Evolutionary conservation across 2,329 filamentous ascomycete species (phyloP).

Genomic region (Xylaria hypoxylon): DNA sequence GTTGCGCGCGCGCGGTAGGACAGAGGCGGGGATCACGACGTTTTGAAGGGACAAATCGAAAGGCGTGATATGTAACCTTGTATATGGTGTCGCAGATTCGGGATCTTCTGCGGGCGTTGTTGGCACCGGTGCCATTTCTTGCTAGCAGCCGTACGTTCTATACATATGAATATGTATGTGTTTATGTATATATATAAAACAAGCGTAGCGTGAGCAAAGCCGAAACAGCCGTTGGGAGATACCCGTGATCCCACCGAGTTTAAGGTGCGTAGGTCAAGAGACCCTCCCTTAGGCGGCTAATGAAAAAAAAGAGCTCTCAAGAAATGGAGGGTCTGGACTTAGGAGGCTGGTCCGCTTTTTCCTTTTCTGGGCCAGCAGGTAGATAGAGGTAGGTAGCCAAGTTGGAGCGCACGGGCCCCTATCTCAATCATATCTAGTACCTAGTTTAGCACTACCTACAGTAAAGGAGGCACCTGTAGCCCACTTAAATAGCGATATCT

Average conservation of each 20-base stretch:
- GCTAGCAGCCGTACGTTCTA: slow-evolving; percentile 29
- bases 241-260: slow-evolving; percentile 7
- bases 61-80: slow-evolving; percentile 87
- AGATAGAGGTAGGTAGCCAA: background rate
- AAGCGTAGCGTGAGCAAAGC: background rate
- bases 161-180: background rate
- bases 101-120: slow-evolving; percentile 33
- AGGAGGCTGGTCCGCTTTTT: slow-evolving; percentile 11
- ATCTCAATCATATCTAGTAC: too few relatives aligned
- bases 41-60: slow-evolving; percentile 80
- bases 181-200: background rate
- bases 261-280: background rate
- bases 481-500: background rate
- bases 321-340: background rate
- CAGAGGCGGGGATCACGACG: slow-evolving; percentile 75
- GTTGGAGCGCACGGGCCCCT: slow-evolving; percentile 31
- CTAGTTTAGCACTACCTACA: background rate
- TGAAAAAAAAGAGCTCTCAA: slow-evolving; percentile 17
- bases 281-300: slow-evolving; percentile 8
- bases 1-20: slow-evolving; percentile 76
- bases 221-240: slow-evolving; percentile 6
- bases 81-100: slow-evolving; percentile 50
- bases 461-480: too few relatives aligned
- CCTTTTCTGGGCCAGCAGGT: background rate
- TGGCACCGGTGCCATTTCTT: slow-evolving; percentile 41